Base-by-base conservation (phyloP, 768 basidiomycete species). In the Amanita subjunquillea region DNA sequence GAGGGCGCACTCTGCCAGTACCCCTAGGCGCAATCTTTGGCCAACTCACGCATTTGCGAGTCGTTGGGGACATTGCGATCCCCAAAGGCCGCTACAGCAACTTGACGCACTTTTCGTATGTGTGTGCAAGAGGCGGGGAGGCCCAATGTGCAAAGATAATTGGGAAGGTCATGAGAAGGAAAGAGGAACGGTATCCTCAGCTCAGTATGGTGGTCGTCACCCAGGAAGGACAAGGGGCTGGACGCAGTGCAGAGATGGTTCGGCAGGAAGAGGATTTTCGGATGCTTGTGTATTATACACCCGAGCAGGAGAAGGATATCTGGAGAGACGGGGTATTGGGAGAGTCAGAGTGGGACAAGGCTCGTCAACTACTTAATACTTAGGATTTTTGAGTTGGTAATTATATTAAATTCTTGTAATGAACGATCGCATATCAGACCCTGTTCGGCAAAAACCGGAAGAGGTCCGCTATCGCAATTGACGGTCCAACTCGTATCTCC, bases 281-380 rank as follows among this genome's bases (percentile, higher is more conserved):
- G 42, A 57, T 67, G 20, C 56, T 69, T 32, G 51, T 63, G 8
- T 61, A 63, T 46, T 63, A 3, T 54, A 58, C 30, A 59, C 62
- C 42, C 55, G 27, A 58, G 41, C 67, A 67, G 25, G 71, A 71
- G 58, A 56, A 68, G 54, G 64, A 68, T 40, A 61, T 68, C 25
- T 72, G 71, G 70, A 64, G 67, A 36, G 65, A 68, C 51, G 64
- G 59, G 36, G 64, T 60, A 3, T 55, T 56, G 6, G 64, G 61
- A 3, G 51, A 57, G 34, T 66, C 67, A 22, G 56, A 72, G 44
- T 72, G 70, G 71, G 59, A 63, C 42, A 39, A 41, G 29, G 49
- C 39, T 4, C 7, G 6, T 2, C 23, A 4, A 4, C 23, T 25
- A 3, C 23, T 3, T 25, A 25, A 4, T 25, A 25, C 4, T 25